Evolutionary conservation across 768 basidiomycete genomes (phyloP).

Genomic region (Tephrocybe rancida): DNA sequence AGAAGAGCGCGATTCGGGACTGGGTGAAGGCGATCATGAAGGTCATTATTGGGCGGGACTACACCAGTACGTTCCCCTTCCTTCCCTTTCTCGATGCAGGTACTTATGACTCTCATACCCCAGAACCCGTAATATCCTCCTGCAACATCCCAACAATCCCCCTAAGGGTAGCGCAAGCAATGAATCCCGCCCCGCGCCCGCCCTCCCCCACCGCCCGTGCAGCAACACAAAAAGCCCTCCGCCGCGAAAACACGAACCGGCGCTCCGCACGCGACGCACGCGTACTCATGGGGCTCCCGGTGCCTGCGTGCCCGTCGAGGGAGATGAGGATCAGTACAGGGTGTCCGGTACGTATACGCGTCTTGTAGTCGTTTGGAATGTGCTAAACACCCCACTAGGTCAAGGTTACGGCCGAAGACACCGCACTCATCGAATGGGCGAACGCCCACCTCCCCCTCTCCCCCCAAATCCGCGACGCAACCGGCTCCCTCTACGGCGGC

Average conservation of each 20-base stretch:
- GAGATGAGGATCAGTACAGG: slow-evolving; percentile 48
- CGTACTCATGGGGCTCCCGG: slow-evolving; percentile 66
- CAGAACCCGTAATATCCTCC: slow-evolving; percentile 93
- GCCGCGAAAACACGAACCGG: slow-evolving; percentile 84
- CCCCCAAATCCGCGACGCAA: slow-evolving; percentile 55
- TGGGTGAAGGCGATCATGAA: slow-evolving; percentile 99
- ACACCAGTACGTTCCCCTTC: slow-evolving; percentile 63
- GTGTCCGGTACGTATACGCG: slow-evolving; percentile 26
- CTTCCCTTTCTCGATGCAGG: neutral
- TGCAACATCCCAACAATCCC: slow-evolving; percentile 98
- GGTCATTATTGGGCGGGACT: slow-evolving; percentile 94
- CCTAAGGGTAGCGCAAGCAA: slow-evolving; percentile 88
- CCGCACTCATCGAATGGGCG: slow-evolving; percentile 81
- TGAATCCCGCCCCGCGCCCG: slow-evolving; percentile 92
- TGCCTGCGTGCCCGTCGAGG: slow-evolving; percentile 57
- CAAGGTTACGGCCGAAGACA: slow-evolving; percentile 36
- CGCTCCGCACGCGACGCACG: slow-evolving; percentile 80
- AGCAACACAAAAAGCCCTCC: slow-evolving; percentile 84
- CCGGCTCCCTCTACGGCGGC: slow-evolving; percentile 58
- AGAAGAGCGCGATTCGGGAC: slow-evolving; percentile 82
- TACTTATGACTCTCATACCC: neutral
- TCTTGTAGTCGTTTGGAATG: slow-evolving; percentile 16
- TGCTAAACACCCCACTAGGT: neutral
- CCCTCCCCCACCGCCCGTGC: slow-evolving; percentile 89
- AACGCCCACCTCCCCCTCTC: slow-evolving; percentile 77